Conservation (phyloP, 345 rosid species). For the Chamaenerion angustifolium region DNA sequence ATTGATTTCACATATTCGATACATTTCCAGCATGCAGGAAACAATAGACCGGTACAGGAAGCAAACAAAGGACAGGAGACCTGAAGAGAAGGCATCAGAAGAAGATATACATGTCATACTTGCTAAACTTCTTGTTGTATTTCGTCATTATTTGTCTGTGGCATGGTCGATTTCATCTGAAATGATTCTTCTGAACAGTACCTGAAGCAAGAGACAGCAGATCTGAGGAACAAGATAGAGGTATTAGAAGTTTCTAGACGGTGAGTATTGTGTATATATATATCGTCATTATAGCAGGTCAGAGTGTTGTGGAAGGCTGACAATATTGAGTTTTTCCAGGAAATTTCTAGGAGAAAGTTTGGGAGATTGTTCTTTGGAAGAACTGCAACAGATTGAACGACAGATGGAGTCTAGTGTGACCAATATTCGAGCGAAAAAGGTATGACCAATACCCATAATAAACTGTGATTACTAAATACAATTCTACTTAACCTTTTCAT, state of each 20-base stretch:
- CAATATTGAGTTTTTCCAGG: conserved; percentile 9
- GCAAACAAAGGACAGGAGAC: too few species aligned
- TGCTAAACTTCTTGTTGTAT: too few species aligned
- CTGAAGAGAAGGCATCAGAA: too few species aligned
- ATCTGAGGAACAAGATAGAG: conserved; percentile 70
- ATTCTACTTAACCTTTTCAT: too few species aligned
- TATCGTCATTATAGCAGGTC: neutral
- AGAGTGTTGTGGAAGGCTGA: neutral
- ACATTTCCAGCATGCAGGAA: too few species aligned
- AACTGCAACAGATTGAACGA: conserved; percentile 24
- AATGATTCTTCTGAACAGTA: conserved; percentile 23
- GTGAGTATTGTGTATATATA: conserved; percentile 11
- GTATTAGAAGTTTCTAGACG: conserved; percentile 60
- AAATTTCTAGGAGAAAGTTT: conserved; percentile 26
- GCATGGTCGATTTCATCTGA: too few species aligned
- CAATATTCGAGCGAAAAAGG: conserved; percentile 27
- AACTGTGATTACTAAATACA: neutral
- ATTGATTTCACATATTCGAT: too few species aligned
- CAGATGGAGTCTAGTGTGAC: conserved; percentile 26
- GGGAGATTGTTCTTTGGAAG: conserved; percentile 23
- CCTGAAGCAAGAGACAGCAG: conserved; percentile 58
- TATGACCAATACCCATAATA: neutral
- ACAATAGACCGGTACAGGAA: too few species aligned
- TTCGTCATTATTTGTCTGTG: too few species aligned
- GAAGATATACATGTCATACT: too few species aligned